Evolutionary conservation across 2,329 filamentous ascomycete genomes (phyloP).

Genomic region (Lasiodiplodia sp.): DNA sequence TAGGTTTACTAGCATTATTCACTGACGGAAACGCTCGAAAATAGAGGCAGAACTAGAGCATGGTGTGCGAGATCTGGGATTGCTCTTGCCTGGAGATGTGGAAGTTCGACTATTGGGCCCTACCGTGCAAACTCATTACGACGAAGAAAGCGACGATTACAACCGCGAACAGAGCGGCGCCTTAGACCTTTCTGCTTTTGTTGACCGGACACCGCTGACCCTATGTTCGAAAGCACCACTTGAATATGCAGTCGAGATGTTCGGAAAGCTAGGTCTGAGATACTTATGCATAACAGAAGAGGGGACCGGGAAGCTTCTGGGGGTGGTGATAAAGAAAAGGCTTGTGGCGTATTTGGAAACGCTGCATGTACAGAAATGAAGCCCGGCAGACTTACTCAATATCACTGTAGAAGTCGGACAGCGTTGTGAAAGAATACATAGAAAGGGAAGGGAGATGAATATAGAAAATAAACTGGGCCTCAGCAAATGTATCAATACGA

Average conservation of each 20-base stretch:
- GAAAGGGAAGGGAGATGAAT: neutral
- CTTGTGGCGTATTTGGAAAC: constrained; percentile 61
- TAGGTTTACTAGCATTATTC: constrained; percentile 27
- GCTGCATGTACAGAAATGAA: constrained; percentile 34
- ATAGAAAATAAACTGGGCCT: neutral
- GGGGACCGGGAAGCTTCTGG: constrained; percentile 58
- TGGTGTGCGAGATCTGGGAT: constrained; percentile 50
- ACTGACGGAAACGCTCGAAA: neutral
- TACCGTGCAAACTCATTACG: constrained; percentile 34
- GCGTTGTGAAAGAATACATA: neutral
- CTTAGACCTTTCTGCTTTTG: constrained; percentile 57
- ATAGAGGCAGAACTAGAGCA: constrained; percentile 61
- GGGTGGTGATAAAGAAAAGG: constrained; percentile 66
- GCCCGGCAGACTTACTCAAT: neutral
- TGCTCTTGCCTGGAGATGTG: constrained; percentile 42
- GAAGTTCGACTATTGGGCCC: constrained; percentile 51
- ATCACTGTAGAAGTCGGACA: too few relatives aligned
- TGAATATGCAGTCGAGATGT: constrained; percentile 67
- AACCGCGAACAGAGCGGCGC: constrained; percentile 33
- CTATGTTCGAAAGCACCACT: constrained; percentile 61
- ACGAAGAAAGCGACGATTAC: constrained; percentile 34
- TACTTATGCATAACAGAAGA: constrained; percentile 63
- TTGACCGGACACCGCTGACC: constrained; percentile 62
- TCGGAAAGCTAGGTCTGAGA: constrained; percentile 63
- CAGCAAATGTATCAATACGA: neutral